A percentile compares a stretch with the other conserved stretches of the same genome.
phyloP scores from a whole-genome alignment of 2,329 filamentous ascomycete species.

The Cordyceps sp. region DNA sequence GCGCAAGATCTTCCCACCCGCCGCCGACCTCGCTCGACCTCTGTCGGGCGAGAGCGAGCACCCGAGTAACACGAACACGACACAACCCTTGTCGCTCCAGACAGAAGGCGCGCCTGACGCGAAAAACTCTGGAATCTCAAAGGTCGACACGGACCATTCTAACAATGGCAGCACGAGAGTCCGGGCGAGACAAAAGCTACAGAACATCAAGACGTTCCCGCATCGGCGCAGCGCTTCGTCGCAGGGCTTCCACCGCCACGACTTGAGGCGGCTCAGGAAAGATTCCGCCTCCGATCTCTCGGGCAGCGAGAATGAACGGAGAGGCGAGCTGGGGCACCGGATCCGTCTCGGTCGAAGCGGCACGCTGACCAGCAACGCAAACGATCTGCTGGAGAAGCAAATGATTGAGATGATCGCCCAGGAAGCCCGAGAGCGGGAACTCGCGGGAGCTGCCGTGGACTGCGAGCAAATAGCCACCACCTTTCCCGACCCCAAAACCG shows the following conservation, averaged over 20 bases:
- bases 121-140: conserved; percentile 8
- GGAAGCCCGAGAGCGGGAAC: conserved; percentile 28
- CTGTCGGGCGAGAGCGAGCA: conserved; percentile 15
- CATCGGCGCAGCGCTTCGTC: conserved; percentile 34
- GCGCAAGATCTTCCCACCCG: conserved; percentile 48
- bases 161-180: conserved; percentile 36
- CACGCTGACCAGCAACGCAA: conserved; percentile 29
- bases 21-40: conserved; percentile 11
- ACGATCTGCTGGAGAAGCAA: conserved; percentile 41
- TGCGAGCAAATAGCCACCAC: conserved; percentile 11
- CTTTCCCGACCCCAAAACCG: too few relatives aligned
- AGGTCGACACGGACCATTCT: conserved; percentile 22
- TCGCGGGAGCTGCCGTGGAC: conserved; percentile 13
- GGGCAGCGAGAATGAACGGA: conserved; percentile 32
- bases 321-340: conserved; percentile 16
- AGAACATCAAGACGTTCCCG: conserved; percentile 34
- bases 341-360: conserved; percentile 17
- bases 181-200: conserved; percentile 42
- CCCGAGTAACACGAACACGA: conserved; percentile 4
- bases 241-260: conserved; percentile 19
- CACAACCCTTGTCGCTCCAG: conserved; percentile 11
- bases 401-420: conserved; percentile 44
- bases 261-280: conserved; percentile 31
- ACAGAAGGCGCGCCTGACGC: conserved; percentile 8
- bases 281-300: conserved; percentile 43